Evolutionary conservation across 805 yeast genomes (phyloP).

Genomic region (Metschnikowia kunwiensis): DNA sequence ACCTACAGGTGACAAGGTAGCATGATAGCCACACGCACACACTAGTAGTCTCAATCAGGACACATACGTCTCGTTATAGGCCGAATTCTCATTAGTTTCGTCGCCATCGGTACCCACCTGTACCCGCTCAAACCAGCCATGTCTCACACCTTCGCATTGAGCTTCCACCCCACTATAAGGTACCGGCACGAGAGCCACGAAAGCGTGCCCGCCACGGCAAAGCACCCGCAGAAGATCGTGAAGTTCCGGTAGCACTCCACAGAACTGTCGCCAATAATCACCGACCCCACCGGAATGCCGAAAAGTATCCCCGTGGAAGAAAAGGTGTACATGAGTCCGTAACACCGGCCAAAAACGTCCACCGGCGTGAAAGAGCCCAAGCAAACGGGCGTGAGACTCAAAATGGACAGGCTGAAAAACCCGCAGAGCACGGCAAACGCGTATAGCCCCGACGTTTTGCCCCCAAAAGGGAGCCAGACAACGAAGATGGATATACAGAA

Average conservation of each 20-base stretch:
- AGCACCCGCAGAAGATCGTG: slow-evolving; percentile 41
- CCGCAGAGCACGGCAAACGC: slow-evolving; percentile 56
- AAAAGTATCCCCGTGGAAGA: slow-evolving; percentile 44
- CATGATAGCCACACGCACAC: no score
- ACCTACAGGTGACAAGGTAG: no score
- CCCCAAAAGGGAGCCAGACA: slow-evolving; percentile 70
- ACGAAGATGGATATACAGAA: slow-evolving; percentile 48
- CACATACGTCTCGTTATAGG: no score
- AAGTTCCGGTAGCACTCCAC: slow-evolving; percentile 38
- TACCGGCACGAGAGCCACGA: slow-evolving; percentile 45
- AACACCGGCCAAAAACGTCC: slow-evolving; percentile 62
- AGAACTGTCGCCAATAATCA: slow-evolving; percentile 33
- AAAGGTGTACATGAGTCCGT: slow-evolving; percentile 62
- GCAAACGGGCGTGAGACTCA: slow-evolving; percentile 67
- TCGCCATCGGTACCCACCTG: no score
- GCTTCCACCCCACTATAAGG: slow-evolving; percentile 41
- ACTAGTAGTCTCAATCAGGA: no score
- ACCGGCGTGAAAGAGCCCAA: slow-evolving; percentile 64
- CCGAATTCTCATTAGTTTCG: no score
- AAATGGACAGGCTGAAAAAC: slow-evolving; percentile 56
- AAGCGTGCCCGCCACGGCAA: slow-evolving; percentile 36
- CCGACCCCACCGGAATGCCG: slow-evolving; percentile 37
- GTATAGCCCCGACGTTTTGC: slow-evolving; percentile 39
- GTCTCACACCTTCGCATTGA: slow-evolving; percentile 17
- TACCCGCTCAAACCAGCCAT: no score